Evolutionary conservation across 352 stramenopile genomes (phyloP), one percentile per base, ranked within the genome.

Genomic region (Phytophthora uliginosa): DNA sequence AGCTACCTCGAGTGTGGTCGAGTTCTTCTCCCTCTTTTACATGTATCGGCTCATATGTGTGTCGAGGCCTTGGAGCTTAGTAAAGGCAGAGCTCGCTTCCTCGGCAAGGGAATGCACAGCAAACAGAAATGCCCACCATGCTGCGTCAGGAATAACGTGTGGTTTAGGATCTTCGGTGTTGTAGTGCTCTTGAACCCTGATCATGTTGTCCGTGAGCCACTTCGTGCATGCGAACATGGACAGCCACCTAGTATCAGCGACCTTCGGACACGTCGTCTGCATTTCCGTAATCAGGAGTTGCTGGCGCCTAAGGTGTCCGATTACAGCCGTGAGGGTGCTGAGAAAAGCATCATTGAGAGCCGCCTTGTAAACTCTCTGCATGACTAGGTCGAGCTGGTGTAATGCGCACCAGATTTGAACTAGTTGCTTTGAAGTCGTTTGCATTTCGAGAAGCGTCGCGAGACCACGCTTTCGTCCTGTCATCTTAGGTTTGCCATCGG

Each of bases 21-120:
- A 94, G 63, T 82, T 92, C 58, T 91, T 92, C 57, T 72, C 79
- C 1, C 79, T 94, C 55, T 92, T 92, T 64, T 92, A 94, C 74
- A 82, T 94, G 56, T 94, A 94, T 65, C 83, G 92, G 91, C 71
- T 97, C 86, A 85, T 97, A 88, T 79, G 93, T n/a, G n/a, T n/a
- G n/a, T 26, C 24, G 24, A 26, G 24, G 24, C 24, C 24, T 26
- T 26, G 24, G 24, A 26, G 24, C 24, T 26, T 26, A 26, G 24
- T 26, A 26, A 26, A 26, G 24, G 24, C 24, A 26, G 24, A 26
- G 24, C 24, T 26, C 24, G 24, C 24, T 26, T 26, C 24, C 24
- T 26, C 24, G 24, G 24, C 24, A 26, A 26, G 24, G 24, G 24
- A 26, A 26, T 26, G 24, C 24, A 26, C 24, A 26, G 24, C 24